Conservation (phyloP, 257 asterid genomes). For the Forsythia suspensa region DNA sequence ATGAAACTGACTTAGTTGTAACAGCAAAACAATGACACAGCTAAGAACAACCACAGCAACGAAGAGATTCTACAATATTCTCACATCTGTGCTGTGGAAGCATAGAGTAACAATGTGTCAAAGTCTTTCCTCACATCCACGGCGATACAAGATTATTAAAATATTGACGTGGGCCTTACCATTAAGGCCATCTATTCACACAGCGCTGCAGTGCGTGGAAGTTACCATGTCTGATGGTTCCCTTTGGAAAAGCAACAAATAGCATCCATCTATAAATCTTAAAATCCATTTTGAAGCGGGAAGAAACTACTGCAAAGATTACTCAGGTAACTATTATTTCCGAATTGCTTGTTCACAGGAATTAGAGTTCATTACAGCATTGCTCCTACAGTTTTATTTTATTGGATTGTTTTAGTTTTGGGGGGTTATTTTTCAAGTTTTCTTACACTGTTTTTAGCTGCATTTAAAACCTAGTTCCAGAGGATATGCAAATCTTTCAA, state of each 20-base stretch:
- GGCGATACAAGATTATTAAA: background rate
- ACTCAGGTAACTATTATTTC: background rate
- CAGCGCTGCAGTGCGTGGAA: background rate
- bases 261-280: background rate
- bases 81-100: background rate
- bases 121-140: background rate
- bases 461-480: background rate
- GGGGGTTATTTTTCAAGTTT: background rate
- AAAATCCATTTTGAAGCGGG: background rate
- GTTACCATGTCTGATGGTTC: background rate
- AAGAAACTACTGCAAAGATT: too few species aligned
- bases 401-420: background rate
- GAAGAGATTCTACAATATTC: conserved; percentile 19
- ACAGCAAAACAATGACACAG: background rate
- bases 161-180: background rate
- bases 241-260: background rate
- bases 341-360: background rate
- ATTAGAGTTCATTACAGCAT: background rate
- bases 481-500: background rate
- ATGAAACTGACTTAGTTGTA: background rate
- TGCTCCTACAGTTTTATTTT: background rate
- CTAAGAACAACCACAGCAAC: conserved; percentile 14
- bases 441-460: background rate
- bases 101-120: background rate
- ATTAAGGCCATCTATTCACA: background rate